phyloP scores from a whole-genome alignment of 2,329 filamentous ascomycete species.

The Gnomoniopsis smithogilvyi region DNA sequence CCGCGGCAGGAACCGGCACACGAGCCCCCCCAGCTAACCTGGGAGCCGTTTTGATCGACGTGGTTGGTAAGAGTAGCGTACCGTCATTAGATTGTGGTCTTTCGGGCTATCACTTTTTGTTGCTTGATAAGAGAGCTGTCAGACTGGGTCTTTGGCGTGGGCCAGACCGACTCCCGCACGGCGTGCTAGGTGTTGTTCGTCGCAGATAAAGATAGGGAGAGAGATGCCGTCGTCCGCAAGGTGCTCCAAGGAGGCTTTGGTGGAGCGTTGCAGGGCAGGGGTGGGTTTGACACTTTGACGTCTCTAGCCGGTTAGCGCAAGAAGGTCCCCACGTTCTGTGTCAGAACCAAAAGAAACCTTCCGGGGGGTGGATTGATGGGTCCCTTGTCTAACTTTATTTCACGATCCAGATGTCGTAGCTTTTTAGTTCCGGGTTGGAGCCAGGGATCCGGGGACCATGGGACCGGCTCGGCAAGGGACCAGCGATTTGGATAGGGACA shows the following conservation, averaged over 20 bases:
- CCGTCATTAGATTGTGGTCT: neutral
- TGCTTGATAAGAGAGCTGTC: neutral
- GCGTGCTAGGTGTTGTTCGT: neutral
- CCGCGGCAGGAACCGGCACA: neutral
- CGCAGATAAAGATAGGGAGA: neutral
- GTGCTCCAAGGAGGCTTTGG: neutral
- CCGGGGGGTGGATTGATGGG: neutral
- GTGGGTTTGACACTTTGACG: constrained; percentile 9
- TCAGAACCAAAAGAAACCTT: constrained; percentile 10
- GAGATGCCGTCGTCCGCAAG: neutral
- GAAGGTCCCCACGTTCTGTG: constrained; percentile 8
- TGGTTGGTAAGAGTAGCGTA: neutral
- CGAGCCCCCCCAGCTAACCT: neutral
- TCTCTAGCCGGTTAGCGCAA: neutral
- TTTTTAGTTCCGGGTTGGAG: neutral
- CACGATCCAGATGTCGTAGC: neutral
- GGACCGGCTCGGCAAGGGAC: too few species aligned
- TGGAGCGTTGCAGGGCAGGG: constrained; percentile 3
- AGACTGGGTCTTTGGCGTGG: neutral
- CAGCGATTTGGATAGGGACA: too few species aligned
- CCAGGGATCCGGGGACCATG: too few species aligned
- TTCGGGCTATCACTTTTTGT: neutral
- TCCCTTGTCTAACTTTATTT: constrained; percentile 12
- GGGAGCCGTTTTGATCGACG: neutral
- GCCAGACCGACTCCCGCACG: neutral